Evolutionary conservation across 306 rosid genomes (phyloP).

Genomic region (Sindora glabra): DNA sequence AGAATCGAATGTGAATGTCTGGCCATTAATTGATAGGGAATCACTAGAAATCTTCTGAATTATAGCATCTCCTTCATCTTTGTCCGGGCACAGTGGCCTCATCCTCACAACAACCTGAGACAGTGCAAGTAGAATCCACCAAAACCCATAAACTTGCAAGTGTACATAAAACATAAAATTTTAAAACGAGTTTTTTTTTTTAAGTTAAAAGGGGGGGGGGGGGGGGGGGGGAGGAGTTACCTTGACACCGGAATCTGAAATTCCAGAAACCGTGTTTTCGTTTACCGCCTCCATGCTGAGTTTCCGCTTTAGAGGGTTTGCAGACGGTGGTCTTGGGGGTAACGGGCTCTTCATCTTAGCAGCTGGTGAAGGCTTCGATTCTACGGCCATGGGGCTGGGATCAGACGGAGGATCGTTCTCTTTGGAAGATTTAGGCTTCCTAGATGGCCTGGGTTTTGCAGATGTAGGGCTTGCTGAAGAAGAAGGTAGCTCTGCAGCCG

Average conservation of each 20-base stretch:
- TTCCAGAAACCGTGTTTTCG: slow-evolving; percentile 38
- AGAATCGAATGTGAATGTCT: slow-evolving; percentile 86
- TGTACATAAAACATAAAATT: no score
- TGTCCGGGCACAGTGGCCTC: slow-evolving; percentile 61
- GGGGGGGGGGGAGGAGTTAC: no score
- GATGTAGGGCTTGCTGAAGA: slow-evolving; percentile 51
- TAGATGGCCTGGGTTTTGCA: slow-evolving; percentile 39
- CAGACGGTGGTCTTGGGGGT: slow-evolving; percentile 85
- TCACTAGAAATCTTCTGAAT: slow-evolving; percentile 67
- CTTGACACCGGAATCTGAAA: slow-evolving; percentile 90
- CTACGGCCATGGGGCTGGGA: slow-evolving; percentile 31
- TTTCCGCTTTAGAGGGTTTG: slow-evolving; percentile 92
- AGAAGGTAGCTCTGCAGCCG: slow-evolving; percentile 36
- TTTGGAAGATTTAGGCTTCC: slow-evolving; percentile 54
- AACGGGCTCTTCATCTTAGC: slow-evolving; percentile 65
- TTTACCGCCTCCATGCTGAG: slow-evolving; percentile 41
- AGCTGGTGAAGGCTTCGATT: slow-evolving; percentile 48
- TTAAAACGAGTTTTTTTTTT: no score
- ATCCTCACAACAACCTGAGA: slow-evolving; percentile 83
- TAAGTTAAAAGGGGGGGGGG: no score
- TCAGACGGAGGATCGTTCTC: slow-evolving; percentile 81
- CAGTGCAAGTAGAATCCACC: background rate
- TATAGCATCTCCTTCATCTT: slow-evolving; percentile 70
- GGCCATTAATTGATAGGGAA: slow-evolving; percentile 70
- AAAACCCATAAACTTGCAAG: background rate